Evolutionary conservation across 352 stramenopile species (phyloP), one percentile per base, ranked within the genome.

Genomic region (Pythium rishiriense): DNA sequence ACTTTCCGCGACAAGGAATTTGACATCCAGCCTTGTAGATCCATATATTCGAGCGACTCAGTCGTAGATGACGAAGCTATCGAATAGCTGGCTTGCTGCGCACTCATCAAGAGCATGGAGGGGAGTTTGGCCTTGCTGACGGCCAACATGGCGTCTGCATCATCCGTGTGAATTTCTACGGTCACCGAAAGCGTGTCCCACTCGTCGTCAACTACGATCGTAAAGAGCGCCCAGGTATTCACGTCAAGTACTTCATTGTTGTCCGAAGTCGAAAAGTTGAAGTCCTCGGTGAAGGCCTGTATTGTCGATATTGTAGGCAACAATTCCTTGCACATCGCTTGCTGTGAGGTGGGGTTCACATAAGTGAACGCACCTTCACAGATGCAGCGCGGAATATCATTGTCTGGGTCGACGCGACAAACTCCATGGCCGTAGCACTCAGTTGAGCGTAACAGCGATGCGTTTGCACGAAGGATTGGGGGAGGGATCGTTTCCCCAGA

Each of bases 391-490:
- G 84, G 80, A 6, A 79, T 47, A 14, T 59, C 46, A 19, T 65
- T 55, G 17, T 62, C 73, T 10, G 37, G 55, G 0, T 66, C 57
- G 21, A 83, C 55, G 46, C 72, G 64, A 28, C 84, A 93, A 15
- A 86, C 76, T 19, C 84, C 84, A 37, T 93, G 90, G 7, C 84
- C 82, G 52, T 83, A 93, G 60, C 84, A 93, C 45, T 90, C 81
- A 14, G 84, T 85, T 0, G 77, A 88, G 39, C 69, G 87, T 1
- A 77, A 78, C 19, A 93, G 50, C 6, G 64, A 65, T 2, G 22
- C 49, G 15, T 53, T 49, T 15, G 31, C 17, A 14, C 2, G 10
- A 39, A n/a, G 43, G 29, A 19, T 33, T 29, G 19, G 8, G 9
- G 43, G 26, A 43, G 26, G 26, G 15, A 26, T 31, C n/a, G n/a